Base-by-base conservation (phyloP, 192 early-diverging fungal species). In the Umbelopsis sp. region DNA sequence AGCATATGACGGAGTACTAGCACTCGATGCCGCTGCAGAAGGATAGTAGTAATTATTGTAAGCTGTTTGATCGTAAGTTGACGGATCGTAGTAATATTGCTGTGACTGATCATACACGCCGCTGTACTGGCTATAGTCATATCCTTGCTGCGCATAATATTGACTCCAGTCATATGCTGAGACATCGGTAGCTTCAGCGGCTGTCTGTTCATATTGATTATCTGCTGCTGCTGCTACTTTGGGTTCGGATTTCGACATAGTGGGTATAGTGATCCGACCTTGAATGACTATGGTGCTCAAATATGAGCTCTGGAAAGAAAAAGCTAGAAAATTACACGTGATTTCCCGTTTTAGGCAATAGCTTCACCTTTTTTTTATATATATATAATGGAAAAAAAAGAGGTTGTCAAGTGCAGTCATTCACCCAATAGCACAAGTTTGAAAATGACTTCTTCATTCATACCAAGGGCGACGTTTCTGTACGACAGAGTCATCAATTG, bases 401-500 rank as follows among this genome's bases (percentile, higher is more conserved):
- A n/a, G 13, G 55, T 35, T 15, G 37, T 41, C 27, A 41, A 10
- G 37, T 61, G 0, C 55, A 13, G 10, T 33, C 27, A n/a, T 61
- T 47, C 0, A 67, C 3, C 6, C 11, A 22, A 33, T 18, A 45
- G 16, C 45, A 16, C 37, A 41, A 41, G 18, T 18, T 30, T 25
- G 18, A 66, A 3, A 15, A 71, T 72, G 70, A 25, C 46, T n/a
- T 6, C 66, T 35, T 51, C 61, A 30, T 71, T 74, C 23, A 25
- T 78, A 23, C 72, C 73, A 22, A 49, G 69, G 27, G 45, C 65
- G 1, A 45, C 16, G 2, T 80, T 80, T 58, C 67, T 67, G 18
- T 84, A 87, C 71, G 90, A 90, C 67, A 80, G 86, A 67, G 84
- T 89, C 46, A 91, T 93, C 66, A 92, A 92, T 72, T 94, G 93